Conservation (phyloP, 2,329 filamentous ascomycete species). For the Botrytis sinoallii region DNA sequence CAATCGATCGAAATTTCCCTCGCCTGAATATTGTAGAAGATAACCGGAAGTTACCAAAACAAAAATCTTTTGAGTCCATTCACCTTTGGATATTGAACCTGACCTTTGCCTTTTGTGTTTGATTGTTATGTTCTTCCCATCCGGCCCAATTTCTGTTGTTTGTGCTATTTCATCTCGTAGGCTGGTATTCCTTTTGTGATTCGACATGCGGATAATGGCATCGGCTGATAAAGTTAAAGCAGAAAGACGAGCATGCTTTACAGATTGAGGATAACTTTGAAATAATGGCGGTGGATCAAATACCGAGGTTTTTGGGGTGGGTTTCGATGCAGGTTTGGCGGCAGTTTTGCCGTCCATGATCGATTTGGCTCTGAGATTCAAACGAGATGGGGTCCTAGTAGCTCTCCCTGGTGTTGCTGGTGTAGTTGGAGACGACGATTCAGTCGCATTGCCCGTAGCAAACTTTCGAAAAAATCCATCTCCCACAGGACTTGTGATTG, state of each 20-base stretch:
- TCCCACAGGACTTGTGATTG: conserved; percentile 26
- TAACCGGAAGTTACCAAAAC: conserved; percentile 67
- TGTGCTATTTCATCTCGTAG: conserved; percentile 40
- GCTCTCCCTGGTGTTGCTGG: conserved; percentile 23
- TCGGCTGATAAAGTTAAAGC: conserved; percentile 68
- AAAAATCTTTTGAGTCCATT: conserved; percentile 71
- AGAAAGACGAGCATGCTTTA: conserved; percentile 69
- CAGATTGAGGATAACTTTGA: conserved; percentile 80
- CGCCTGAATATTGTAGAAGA: conserved; percentile 69
- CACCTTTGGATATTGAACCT: conserved; percentile 45
- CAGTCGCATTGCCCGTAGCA: conserved; percentile 20
- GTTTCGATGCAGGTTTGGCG: conserved; percentile 22
- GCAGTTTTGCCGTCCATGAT: conserved; percentile 26
- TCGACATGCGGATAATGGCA: conserved; percentile 57
- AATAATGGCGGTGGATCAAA: conserved; percentile 77
- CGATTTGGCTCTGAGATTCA: conserved; percentile 31
- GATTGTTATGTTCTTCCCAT: conserved; percentile 43
- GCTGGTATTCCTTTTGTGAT: conserved; percentile 51
- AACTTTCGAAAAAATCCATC: conserved; percentile 21
- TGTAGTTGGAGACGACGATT: conserved; percentile 20
- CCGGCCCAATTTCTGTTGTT: conserved; percentile 28
- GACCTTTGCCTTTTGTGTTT: conserved; percentile 39
- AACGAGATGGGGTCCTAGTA: conserved; percentile 26
- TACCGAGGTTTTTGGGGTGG: conserved; percentile 30
- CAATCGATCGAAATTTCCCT: conserved; percentile 66